Evolutionary conservation across 306 rosid species (phyloP).

Genomic region (Quercus wislizeni): DNA sequence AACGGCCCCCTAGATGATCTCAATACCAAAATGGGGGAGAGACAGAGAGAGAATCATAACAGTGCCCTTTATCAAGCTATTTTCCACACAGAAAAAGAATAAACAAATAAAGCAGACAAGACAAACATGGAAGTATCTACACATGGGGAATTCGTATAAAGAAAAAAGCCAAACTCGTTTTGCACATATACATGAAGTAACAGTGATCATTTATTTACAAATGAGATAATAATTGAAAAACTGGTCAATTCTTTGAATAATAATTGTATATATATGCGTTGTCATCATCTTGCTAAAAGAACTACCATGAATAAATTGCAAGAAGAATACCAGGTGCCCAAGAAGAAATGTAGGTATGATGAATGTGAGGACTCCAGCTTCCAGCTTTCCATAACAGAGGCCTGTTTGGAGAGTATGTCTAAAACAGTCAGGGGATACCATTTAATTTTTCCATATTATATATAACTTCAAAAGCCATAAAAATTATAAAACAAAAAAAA

Average conservation of each 20-base stretch:
- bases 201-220: neutral
- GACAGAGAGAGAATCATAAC: neutral
- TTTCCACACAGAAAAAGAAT: neutral
- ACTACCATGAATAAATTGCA: neutral
- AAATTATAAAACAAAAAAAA: neutral
- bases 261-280: neutral
- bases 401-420: slow-evolving; percentile 45
- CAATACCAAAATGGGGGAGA: neutral
- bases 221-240: neutral
- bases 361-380: slow-evolving; percentile 83
- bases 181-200: neutral
- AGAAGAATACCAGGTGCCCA: slow-evolving; percentile 78
- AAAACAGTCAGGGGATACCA: neutral
- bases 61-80: neutral
- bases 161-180: neutral
- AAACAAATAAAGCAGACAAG: neutral
- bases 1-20: neutral
- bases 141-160: neutral
- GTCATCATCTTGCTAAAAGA: neutral
- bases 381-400: slow-evolving; percentile 91
- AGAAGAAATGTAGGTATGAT: slow-evolving; percentile 71
- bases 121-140: neutral
- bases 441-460: neutral
- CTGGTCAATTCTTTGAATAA: neutral
- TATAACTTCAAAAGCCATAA: neutral